Percentiles rank a stretch among this genome's conserved stretches.
These are phyloP conservation scores for Neodidymelliopsis sp. DNA, from an alignment of 2,329 filamentous ascomycete species.

Conservation along the genomic window DNA sequence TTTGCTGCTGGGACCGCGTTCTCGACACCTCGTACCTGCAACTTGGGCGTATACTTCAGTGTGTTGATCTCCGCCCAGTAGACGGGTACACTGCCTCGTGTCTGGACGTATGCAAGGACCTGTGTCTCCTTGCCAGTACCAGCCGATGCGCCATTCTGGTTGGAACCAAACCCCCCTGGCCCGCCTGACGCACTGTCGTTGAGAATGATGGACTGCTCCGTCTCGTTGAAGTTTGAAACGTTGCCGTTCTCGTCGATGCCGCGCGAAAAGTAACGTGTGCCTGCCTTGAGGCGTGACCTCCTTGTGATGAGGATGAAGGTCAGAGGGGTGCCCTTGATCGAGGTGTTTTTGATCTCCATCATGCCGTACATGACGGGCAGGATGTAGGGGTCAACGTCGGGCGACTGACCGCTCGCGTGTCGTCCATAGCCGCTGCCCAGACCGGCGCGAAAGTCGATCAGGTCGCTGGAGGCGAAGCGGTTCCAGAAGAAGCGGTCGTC, in stretches of 20 bases:
- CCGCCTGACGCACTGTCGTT: constrained; percentile 79
- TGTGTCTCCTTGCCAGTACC: constrained; percentile 78
- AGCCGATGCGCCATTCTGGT: constrained; percentile 72
- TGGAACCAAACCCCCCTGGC: constrained; percentile 79
- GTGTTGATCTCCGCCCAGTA: constrained; percentile 98
- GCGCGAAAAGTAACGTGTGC: constrained; percentile 93
- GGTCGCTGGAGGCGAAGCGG: constrained; percentile 85
- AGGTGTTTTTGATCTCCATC: constrained; percentile 87
- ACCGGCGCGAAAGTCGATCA: constrained; percentile 85
- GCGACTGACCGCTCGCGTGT: constrained; percentile 72
- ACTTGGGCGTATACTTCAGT: constrained; percentile 86
- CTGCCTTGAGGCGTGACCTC: constrained; percentile 84
- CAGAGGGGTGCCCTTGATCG: constrained; percentile 82
- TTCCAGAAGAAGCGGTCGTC: constrained; percentile 99
- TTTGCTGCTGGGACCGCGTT: constrained; percentile 78
- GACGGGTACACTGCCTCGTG: constrained; percentile 91
- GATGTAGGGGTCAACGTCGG: constrained; percentile 87
- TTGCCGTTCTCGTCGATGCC: constrained; percentile 93
- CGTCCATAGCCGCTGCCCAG: constrained; percentile 59
- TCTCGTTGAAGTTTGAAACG: constrained; percentile 99
- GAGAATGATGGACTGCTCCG: constrained; percentile 88
- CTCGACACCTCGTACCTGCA: constrained; percentile 87
- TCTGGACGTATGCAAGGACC: constrained; percentile 94
- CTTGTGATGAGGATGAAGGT: constrained; percentile 89
- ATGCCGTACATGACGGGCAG: constrained; percentile 96